phyloP scores from a whole-genome alignment of 371 early-diverging fungal genomes.

The Apophysomyces sp. region DNA sequence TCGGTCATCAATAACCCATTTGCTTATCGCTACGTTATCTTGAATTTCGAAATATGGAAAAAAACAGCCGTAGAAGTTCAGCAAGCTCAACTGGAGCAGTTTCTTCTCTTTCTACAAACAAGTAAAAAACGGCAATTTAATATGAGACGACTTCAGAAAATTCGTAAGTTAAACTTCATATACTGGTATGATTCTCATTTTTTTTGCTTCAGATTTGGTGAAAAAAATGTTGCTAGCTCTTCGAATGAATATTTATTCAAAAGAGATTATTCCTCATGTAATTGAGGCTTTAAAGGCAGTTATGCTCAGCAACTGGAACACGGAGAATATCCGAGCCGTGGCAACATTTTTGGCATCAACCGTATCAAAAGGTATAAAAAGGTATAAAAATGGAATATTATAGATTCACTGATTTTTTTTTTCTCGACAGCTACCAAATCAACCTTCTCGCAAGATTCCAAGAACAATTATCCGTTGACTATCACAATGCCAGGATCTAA shows the following conservation, averaged over 20 bases:
- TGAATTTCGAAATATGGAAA: constrained; percentile 77
- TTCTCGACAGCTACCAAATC: background rate
- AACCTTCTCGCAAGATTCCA: background rate
- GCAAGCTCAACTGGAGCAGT: constrained; percentile 61
- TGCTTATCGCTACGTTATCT: constrained; percentile 63
- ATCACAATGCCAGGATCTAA: background rate
- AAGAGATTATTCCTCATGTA: constrained; percentile 54
- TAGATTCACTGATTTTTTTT: too few relatives aligned
- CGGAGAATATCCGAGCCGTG: constrained; percentile 64
- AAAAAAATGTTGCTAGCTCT: constrained; percentile 66
- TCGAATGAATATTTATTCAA: constrained; percentile 58
- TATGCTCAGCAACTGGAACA: constrained; percentile 58
- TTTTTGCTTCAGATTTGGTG: constrained; percentile 46
- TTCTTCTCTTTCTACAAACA: constrained; percentile 60
- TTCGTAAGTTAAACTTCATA: constrained; percentile 48
- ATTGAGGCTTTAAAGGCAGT: constrained; percentile 59
- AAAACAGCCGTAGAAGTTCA: constrained; percentile 61
- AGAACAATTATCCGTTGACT: constrained; percentile 4
- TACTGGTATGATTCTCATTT: constrained; percentile 4
- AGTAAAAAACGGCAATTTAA: constrained; percentile 62
- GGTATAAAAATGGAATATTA: background rate
- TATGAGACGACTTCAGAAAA: constrained; percentile 57
- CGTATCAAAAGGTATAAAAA: constrained; percentile 54
- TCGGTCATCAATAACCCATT: constrained; percentile 66
- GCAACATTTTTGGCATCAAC: constrained; percentile 72